phyloP scores from a whole-genome alignment of 331 rosid species.

The Pyrus hybrid region DNA sequence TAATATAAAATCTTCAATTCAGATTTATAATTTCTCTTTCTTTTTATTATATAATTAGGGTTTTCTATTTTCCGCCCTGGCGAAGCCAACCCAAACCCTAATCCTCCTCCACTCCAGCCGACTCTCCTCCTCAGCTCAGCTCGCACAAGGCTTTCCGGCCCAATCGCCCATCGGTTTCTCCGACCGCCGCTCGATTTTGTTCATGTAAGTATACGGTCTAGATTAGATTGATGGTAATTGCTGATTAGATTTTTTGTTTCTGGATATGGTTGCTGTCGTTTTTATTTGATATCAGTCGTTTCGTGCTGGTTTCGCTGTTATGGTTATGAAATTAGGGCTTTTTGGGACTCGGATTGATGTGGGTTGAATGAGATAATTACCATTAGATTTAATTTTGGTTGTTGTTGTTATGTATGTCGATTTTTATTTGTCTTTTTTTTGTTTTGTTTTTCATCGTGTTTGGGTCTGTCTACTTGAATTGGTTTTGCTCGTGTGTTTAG shows the following conservation, averaged over 20 bases:
- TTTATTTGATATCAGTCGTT: too few relatives aligned
- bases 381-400: too few relatives aligned
- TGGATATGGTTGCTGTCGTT: background rate
- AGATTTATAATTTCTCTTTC: background rate
- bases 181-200: background rate
- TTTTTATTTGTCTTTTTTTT: too few relatives aligned
- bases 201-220: background rate
- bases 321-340: conserved; percentile 4
- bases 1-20: background rate
- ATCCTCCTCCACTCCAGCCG: background rate
- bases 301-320: background rate
- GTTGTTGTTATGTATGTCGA: too few relatives aligned
- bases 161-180: background rate
- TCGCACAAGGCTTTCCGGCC: background rate
- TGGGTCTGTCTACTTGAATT: background rate
- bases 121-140: background rate
- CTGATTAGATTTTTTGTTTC: background rate
- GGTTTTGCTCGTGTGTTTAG: background rate
- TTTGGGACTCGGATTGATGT: background rate
- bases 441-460: background rate
- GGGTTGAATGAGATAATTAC: background rate
- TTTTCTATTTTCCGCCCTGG: background rate
- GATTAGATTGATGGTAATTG: background rate
- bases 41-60: background rate
- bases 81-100: conserved; percentile 10